Base-by-base conservation (phyloP, 208 protist genomes). In the Trypanosoma theileri region DNA sequence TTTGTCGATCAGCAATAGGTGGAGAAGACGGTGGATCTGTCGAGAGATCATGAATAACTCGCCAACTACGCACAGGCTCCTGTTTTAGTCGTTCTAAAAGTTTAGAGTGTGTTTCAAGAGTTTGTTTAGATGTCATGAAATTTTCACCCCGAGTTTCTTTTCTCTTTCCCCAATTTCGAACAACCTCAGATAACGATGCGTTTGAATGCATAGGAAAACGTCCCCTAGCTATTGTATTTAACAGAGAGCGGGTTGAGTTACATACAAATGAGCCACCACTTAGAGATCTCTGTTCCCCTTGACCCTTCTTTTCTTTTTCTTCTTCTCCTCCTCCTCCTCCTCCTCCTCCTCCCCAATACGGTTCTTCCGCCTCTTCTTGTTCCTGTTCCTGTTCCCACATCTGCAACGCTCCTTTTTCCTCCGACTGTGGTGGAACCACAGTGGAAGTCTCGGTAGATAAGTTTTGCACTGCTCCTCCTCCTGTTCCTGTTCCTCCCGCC, bases 51-150 rank as follows among this genome's bases (percentile, higher is more conserved):
- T 72, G 67, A 44, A 86, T 21, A 7, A 82, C 28, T 35, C 73
- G 42, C 69, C 86, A 92, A 71, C 74, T 88, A 7, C 67, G 59
- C 16, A 89, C 82, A 0, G 82, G 80, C 41, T 86, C 71, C 12
- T 57, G 46, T 10, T 81, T 56, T 28, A 77, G 14, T 16, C 64
- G 65, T 8, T 61, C 57, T 40, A 59, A 19, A 35, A 63, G 50
- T n/a, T 42, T 65, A 11, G 19, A 48, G 22, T 21, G 28, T 22
- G 0, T 17, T 41, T 26, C 24, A 12, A 24, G 21, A 42, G 4
- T 8, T 45, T 51, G 24, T 9, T n/a, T 17, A 12, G 64, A 51
- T 19, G 44, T 22, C 54, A 60, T 1, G 19, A 28, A 54, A 42
- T 52, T 16, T 35, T n/a, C 31, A 45, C 21, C 13, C 16, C 1